Evolutionary conservation across 1,284 basidiomycete genomes (phyloP).

Genomic region (Termitomyces sp.): DNA sequence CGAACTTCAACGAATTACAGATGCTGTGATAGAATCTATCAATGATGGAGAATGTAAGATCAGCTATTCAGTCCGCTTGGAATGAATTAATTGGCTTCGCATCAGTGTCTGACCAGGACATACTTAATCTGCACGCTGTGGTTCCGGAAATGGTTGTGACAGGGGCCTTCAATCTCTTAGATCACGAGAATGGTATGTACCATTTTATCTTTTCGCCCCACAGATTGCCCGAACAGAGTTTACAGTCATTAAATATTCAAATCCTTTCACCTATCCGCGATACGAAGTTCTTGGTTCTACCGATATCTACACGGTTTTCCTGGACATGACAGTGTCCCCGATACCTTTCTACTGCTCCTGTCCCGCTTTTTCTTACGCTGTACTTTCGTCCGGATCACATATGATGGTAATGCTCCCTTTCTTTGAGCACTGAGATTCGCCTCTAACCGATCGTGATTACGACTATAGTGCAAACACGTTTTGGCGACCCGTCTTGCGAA

Average conservation of each 20-base stretch:
- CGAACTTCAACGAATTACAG: conserved; percentile 24
- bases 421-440: too few species aligned
- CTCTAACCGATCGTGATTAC: neutral
- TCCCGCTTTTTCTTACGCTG: conserved; percentile 61
- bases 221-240: neutral
- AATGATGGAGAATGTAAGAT: conserved; percentile 23
- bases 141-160: conserved; percentile 59
- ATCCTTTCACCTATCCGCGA: conserved; percentile 49
- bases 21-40: conserved; percentile 29
- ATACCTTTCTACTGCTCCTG: conserved; percentile 64
- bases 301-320: conserved; percentile 55
- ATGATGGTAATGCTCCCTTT: conserved; percentile 44
- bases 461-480: conserved; percentile 67
- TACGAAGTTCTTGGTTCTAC: conserved; percentile 66
- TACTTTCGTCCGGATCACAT: conserved; percentile 52
- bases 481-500: conserved; percentile 60
- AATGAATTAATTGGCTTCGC: conserved; percentile 1
- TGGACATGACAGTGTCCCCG: conserved; percentile 38
- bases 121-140: conserved; percentile 49
- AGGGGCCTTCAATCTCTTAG: conserved; percentile 68
- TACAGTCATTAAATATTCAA: conserved; percentile 58
- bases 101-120: conserved; percentile 47
- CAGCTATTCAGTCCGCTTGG: neutral
- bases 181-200: conserved; percentile 51
- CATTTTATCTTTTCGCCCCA: conserved; percentile 9